Evolutionary conservation across 257 asterid species (phyloP), one percentile per base, ranked within the genome.

Genomic region (Paulownia fortunei): DNA sequence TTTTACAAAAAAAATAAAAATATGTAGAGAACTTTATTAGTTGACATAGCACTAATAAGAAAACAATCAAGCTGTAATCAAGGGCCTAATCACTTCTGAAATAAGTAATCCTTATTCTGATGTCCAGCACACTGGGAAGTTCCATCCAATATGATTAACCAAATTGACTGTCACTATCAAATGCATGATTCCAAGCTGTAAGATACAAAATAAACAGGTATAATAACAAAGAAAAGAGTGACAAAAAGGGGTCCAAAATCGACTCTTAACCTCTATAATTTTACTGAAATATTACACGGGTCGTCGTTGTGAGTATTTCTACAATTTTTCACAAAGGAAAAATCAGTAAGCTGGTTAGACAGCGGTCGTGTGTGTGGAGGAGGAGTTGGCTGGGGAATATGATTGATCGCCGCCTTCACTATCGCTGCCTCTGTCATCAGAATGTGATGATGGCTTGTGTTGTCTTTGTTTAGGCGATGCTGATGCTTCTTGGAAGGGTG

Each of bases 341-440:
- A 12, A 69, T 81, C 52, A 85, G 73, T 75, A 69, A 55, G 82
- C 84, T 10, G 84, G 86, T 7, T 80, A 80, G 42, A 84, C 79
- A 11, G 84, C 73, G 58, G 85, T 75, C 0, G 87, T 82, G 56
- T 82, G 90, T 1, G 82, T 73, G 74, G 92, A 86, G 67, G 92
- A 84, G 46, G 92, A 83, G 70, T 82, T 79, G 72, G 87, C 70
- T 23, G 85, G 85, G 16, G 92, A 88, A 73, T 81, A 80, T 11
- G 86, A 84, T n/a, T 46, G 82, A 8, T 11, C 86, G 7, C 76
- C 76, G 8, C 84, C 83, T 1, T 79, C 85, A 18, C 75, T 47
- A 0, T 68, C 77, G 47, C 76, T 26, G 32, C 79, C 77, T 46
- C 75, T 52, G 12, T 74, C 85, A 32, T 71, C 79, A 0, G 85